These are phyloP conservation scores for Pleurotus salmoneostramineus DNA, from an alignment of 768 basidiomycete genomes.

Conservation along the genomic window DNA sequence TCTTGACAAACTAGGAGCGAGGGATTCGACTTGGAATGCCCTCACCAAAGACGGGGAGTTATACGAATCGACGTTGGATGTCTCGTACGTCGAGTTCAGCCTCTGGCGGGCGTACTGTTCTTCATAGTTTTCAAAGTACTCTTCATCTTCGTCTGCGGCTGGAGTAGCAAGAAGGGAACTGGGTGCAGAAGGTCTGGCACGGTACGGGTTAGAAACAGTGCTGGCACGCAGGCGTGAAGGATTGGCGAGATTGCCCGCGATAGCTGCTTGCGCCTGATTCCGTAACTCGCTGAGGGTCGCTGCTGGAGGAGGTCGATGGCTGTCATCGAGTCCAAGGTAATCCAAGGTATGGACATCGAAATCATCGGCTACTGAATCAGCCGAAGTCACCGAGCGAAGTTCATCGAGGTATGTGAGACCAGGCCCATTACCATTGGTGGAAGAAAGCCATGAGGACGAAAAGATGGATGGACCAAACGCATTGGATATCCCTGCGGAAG, in stretches of 20 bases:
- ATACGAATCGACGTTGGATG: slow-evolving; percentile 43
- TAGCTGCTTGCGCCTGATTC: slow-evolving; percentile 86
- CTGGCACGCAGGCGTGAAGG: slow-evolving; percentile 82
- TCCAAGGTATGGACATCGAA: slow-evolving; percentile 94
- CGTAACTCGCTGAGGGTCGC: slow-evolving; percentile 88
- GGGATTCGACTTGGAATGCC: slow-evolving; percentile 69
- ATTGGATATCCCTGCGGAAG: slow-evolving; percentile 70
- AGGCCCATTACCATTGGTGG: slow-evolving; percentile 49
- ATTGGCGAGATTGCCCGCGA: slow-evolving; percentile 77
- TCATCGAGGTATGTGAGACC: slow-evolving; percentile 74
- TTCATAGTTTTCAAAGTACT: slow-evolving; percentile 63
- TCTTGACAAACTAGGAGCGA: slow-evolving; percentile 38
- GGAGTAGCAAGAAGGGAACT: slow-evolving; percentile 62
- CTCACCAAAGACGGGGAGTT: slow-evolving; percentile 59
- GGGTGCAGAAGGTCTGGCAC: slow-evolving; percentile 55
- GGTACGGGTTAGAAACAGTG: slow-evolving; percentile 93
- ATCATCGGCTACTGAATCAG: slow-evolving; percentile 78
- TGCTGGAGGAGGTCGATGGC: slow-evolving; percentile 69
- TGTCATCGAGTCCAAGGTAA: slow-evolving; percentile 92
- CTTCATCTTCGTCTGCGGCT: slow-evolving; percentile 72
- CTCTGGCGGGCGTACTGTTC: slow-evolving; percentile 51
- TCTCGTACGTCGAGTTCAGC: slow-evolving; percentile 54
- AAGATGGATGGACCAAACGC: slow-evolving; percentile 89
- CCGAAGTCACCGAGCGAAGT: slow-evolving; percentile 74
- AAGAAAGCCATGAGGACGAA: slow-evolving; percentile 83